Evolutionary conservation across 257 asterid species (phyloP), one percentile per base, ranked within the genome.

Genomic region (Paraleonurus japonicus): DNA sequence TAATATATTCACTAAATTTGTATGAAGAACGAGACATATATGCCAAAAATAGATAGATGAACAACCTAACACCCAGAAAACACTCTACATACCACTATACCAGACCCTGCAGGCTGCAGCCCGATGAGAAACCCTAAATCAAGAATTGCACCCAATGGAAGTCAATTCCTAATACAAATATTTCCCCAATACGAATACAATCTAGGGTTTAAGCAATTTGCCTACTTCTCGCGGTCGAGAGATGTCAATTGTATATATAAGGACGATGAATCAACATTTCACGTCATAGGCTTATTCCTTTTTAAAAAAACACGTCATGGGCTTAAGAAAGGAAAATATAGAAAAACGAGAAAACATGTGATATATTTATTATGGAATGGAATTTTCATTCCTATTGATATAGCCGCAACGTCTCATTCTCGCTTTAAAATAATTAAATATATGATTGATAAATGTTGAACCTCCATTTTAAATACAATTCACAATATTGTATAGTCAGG

Each of bases 91-190:
- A 43, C 48, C 48, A 12, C 16, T 41, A 32, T 1, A 48, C 16
- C 11, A 55, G 66, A 50, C 27, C 19, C 13, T 19, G 12, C 50
- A 47, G 22, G 15, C 13, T 19, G 12, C 50, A 47, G 22, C 4
- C 70, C 39, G 24, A 20, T 10, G 48, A 63, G 48, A 69, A 81
- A 66, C 75, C 80, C 82, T 67, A 70, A 54, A 58, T 54, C 35
- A 28, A 65, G 57, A 63, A 48, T 7, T 33, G 22, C 26, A 76
- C 80, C 78, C 64, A 58, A 70, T 65, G 39, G 70, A 26, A 23
- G 75, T 27, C 26, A 72, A 66, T 72, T 32, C 59, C 69, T 27
- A 15, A n/a, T 45, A 7, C 30, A 37, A 50, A 5, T 61, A 45
- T 15, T 4, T 45, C 19, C 7, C 19, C 20, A 15, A 15, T 5